A percentile compares a stretch with the other conserved stretches of the same genome.
Conservation (phyloP, 495 filamentous ascomycete genomes). For the Xylaria grammica region DNA sequence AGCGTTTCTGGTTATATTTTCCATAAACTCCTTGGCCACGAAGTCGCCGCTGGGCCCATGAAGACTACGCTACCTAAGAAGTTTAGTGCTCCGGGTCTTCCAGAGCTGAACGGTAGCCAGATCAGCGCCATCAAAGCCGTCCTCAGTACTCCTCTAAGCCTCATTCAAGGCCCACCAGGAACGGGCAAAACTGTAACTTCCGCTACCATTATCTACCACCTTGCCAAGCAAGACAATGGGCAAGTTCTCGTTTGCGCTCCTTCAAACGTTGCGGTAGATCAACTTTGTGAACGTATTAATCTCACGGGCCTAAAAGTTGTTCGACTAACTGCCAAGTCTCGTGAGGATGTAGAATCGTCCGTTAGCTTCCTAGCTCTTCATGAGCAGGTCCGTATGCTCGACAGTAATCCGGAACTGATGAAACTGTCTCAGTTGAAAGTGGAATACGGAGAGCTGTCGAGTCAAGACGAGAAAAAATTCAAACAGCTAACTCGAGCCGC, state of each 20-base stretch:
- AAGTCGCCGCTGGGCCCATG: slow-evolving; percentile 94
- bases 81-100: slow-evolving; percentile 93
- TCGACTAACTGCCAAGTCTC: slow-evolving; percentile 97
- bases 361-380: slow-evolving; percentile 95
- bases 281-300: slow-evolving; percentile 97
- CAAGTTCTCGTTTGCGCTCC: slow-evolving; percentile 97
- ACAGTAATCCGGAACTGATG: slow-evolving; percentile 89
- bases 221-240: slow-evolving; percentile 92
- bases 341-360: slow-evolving; percentile 96
- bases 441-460: slow-evolving; percentile 89
- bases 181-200: slow-evolving; percentile 99
- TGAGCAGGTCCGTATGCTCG: slow-evolving; percentile 96
- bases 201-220: slow-evolving; percentile 96
- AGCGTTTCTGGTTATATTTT: slow-evolving; percentile 99
- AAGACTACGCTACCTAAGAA: slow-evolving; percentile 97
- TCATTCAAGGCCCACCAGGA: slow-evolving; percentile 96
- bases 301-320: slow-evolving; percentile 93
- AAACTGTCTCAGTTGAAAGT: slow-evolving; percentile 91
- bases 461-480: slow-evolving; percentile 97
- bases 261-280: slow-evolving; percentile 98
- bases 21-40: slow-evolving; percentile 94
- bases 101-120: slow-evolving; percentile 94
- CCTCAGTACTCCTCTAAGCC: slow-evolving; percentile 85
- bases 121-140: slow-evolving; percentile 97
- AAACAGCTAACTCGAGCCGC: slow-evolving; percentile 92